Percentiles rank a stretch among this genome's conserved stretches.
Evolutionary conservation across 768 basidiomycete species (phyloP).

Genomic region (Panus rudis): DNA sequence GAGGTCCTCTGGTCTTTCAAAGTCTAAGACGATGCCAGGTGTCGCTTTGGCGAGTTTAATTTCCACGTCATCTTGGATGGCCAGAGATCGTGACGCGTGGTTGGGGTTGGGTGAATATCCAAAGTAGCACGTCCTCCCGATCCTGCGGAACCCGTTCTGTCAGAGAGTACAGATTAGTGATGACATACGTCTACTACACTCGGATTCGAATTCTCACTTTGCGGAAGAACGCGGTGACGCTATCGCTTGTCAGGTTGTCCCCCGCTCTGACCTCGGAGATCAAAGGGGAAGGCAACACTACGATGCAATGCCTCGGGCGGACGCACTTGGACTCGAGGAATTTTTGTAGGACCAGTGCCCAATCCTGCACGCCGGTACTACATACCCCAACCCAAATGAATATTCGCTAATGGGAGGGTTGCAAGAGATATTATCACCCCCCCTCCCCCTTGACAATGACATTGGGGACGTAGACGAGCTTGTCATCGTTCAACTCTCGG

Average conservation of each 20-base stretch:
- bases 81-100: conserved; percentile 12
- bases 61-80: conserved; percentile 7
- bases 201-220: conserved; percentile 6
- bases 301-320: conserved; percentile 1
- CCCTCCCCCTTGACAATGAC: no score
- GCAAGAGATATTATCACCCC: no score
- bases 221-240: conserved; percentile 8
- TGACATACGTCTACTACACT: neutral
- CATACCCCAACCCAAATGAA: no score
- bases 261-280: no score
- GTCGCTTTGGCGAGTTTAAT: no score
- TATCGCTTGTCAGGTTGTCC: neutral
- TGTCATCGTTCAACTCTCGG: conserved; percentile 21
- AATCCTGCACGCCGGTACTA: conserved; percentile 9
- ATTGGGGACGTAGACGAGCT: conserved; percentile 22
- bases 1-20: neutral
- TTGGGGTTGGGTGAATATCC: conserved; percentile 6
- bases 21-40: neutral
- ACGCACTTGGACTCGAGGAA: conserved; percentile 7
- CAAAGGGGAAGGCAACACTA: conserved; percentile 11
- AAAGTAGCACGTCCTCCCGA: conserved; percentile 14
- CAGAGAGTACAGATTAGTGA: no score
- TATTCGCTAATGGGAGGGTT: no score
- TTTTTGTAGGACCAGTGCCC: conserved; percentile 5
- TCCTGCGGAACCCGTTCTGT: conserved; percentile 15